Base-by-base conservation (phyloP, 192 early-diverging fungal species). In the Phycomyces blakesleeanus region DNA sequence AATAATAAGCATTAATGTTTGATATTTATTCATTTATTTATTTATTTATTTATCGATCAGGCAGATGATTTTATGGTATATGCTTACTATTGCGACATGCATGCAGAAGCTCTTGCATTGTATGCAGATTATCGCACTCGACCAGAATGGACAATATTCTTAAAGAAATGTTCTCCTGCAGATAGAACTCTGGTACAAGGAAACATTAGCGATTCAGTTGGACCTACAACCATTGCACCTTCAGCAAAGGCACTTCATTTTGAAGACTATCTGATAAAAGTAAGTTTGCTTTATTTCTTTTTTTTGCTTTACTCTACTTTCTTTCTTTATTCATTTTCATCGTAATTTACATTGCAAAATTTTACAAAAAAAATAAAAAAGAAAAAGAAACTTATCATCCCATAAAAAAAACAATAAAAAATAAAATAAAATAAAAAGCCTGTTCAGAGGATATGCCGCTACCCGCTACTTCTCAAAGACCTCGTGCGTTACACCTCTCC, bases 401-500 rank as follows among this genome's bases (percentile, higher is more conserved):
- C 29, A 34, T 34, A 34, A 34, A 34, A 34, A 34, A n/a, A n/a
- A n/a, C n/a, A n/a, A n/a, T n/a, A n/a, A n/a, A n/a, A n/a, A n/a
- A n/a, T 40, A 22, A n/a, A n/a, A n/a, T n/a, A n/a, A n/a, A n/a
- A 41, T 41, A 41, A 10, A 22, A 49, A 93, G 67, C 94, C 94
- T 11, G 85, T 97, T 2, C 95, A 97, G 73, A 78, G 95, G 12
- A 87, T 96, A 27, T 94, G 93, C 71, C 91, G 91, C 29, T 97
- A 97, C 75, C 93, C 92, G 11, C 77, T 97, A 6, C 74, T 97
- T 15, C 75, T 86, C 38, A 78, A 80, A 16, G 88, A 87, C 15
- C 74, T 88, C 49, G 44, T 81, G 18, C 78, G 84, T 44, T 68
- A 81, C 38, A 87, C 86, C 3, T 63, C 69, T 20, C 40, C 63